Percentiles rank a stretch among this genome's conserved stretches.
phyloP scores from a whole-genome alignment of 352 stramenopile species.

The Phytopythium helicoides region DNA sequence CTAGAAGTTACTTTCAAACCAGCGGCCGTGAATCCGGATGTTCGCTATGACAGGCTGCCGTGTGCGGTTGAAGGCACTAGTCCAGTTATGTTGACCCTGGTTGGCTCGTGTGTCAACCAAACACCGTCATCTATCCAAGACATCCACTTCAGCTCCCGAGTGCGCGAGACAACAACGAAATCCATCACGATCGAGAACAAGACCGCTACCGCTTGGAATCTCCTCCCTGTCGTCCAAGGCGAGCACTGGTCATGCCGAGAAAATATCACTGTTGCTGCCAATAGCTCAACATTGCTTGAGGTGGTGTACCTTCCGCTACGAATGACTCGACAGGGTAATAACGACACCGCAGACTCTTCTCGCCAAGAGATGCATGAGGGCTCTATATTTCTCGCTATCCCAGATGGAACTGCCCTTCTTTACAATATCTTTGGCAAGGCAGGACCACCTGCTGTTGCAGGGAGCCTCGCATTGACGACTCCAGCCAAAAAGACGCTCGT shows the following conservation, averaged over 20 bases:
- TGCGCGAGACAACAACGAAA: conserved; percentile 67
- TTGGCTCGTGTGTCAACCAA: conserved; percentile 86
- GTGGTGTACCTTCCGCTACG: conserved; percentile 81
- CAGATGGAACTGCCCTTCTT: conserved; percentile 84
- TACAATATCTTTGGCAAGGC: conserved; percentile 87
- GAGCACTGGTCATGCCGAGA: conserved; percentile 86
- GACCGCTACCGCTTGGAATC: conserved; percentile 77
- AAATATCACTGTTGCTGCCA: conserved; percentile 75
- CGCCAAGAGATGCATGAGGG: conserved; percentile 64
- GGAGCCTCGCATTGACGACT: conserved; percentile 41
- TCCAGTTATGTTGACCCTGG: conserved; percentile 69
- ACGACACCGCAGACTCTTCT: conserved; percentile 15
- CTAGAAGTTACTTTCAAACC: conserved; percentile 92
- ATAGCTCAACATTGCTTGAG: conserved; percentile 55
- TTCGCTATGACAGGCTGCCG: conserved; percentile 81
- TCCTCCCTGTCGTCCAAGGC: conserved; percentile 85
- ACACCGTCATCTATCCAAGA: conserved; percentile 85
- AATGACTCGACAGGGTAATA: conserved; percentile 68
- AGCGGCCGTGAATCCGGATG: conserved; percentile 67
- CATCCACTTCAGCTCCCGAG: conserved; percentile 79
- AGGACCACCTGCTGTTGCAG: conserved; percentile 38
- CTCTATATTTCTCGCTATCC: conserved; percentile 89
- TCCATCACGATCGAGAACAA: conserved; percentile 79
- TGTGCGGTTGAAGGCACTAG: conserved; percentile 62
- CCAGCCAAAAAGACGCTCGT: conserved; percentile 77